These are phyloP conservation scores for Penicillium macrosclerotiorum DNA, from an alignment of 495 filamentous ascomycete species.

Conservation along the genomic window DNA sequence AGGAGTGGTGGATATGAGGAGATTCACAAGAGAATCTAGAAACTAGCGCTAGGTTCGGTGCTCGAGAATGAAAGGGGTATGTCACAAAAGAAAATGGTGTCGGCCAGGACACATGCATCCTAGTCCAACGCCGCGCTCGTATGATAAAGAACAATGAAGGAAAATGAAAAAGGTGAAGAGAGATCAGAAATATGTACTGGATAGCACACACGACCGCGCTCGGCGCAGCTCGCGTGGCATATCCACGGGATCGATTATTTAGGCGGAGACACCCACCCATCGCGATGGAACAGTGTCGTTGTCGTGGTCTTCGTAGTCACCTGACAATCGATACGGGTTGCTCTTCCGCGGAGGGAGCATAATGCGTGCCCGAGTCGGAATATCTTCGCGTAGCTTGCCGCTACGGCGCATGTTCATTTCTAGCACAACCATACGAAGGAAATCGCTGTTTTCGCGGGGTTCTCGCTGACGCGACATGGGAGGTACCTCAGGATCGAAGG, in stretches of 20 bases:
- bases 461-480: constrained; percentile 75
- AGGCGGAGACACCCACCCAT: constrained; percentile 43
- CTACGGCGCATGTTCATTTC: constrained; percentile 96
- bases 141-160: constrained; percentile 9
- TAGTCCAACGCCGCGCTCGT: constrained; percentile 28
- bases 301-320: constrained; percentile 36
- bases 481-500: constrained; percentile 41
- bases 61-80: constrained; percentile 13
- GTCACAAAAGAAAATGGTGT: constrained; percentile 17
- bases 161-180: constrained; percentile 11
- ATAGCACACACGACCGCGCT: constrained; percentile 9
- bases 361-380: constrained; percentile 77
- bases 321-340: constrained; percentile 23
- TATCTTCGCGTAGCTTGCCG: constrained; percentile 84
- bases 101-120: constrained; percentile 17
- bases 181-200: constrained; percentile 13
- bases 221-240: constrained; percentile 11
- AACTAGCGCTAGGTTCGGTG: not conserved
- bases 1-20: too few relatives aligned
- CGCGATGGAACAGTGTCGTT: constrained; percentile 35
- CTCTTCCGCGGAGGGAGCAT: constrained; percentile 81
- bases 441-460: constrained; percentile 88
- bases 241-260: constrained; percentile 5
- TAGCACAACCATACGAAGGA: constrained; percentile 88
- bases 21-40: too few relatives aligned